Evolutionary conservation across 768 basidiomycete species (phyloP), one percentile per base, ranked within the genome.

Genomic region (Daedaleopsis sinensis): DNA sequence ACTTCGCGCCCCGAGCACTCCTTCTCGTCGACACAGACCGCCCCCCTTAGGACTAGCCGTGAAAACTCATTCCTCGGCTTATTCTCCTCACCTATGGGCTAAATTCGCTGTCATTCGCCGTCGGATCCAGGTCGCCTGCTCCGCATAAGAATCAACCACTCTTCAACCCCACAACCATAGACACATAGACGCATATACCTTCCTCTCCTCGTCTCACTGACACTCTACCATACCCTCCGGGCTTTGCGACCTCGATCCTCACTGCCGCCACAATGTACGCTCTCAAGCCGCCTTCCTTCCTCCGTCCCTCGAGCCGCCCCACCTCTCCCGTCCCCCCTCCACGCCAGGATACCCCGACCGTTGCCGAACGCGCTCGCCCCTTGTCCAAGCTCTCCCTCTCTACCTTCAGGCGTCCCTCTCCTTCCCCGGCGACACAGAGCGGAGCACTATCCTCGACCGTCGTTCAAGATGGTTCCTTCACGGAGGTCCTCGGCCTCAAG

Each of bases 401-500:
- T 64, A 82, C 74, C 65, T 86, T 90, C 71, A 80, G 84, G 63
- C 82, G 83, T 37, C 77, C 84, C 11, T 78, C 87, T 2, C 80
- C 84, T 15, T 78, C 85, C 15, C 58, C 70, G 35, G 73, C 80
- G 4, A 65, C 76, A 0, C 27, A 32, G 27, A 68, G 67, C 50
- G 69, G 78, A 3, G 65, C 75, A 13, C 77, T 61, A 3, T 47
- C 61, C 39, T 38, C 50, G 12, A 78, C 83, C 9, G 81, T 87
- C 36, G 75, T 88, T 35, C 91, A 91, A 65, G 91, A 93, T 72
- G 89, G 88, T 58, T 90, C 90, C 13, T 93, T 92, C 74, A 79
- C 93, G 55, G 88, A 92, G 70, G 83, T 86, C 59, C 82, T 93
- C 48, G 81, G 87, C 66, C 78, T 92, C 57, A 91, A 89, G 70